Evolutionary conservation across 495 filamentous ascomycete species (phyloP).

Genomic region (Collariella sp.): DNA sequence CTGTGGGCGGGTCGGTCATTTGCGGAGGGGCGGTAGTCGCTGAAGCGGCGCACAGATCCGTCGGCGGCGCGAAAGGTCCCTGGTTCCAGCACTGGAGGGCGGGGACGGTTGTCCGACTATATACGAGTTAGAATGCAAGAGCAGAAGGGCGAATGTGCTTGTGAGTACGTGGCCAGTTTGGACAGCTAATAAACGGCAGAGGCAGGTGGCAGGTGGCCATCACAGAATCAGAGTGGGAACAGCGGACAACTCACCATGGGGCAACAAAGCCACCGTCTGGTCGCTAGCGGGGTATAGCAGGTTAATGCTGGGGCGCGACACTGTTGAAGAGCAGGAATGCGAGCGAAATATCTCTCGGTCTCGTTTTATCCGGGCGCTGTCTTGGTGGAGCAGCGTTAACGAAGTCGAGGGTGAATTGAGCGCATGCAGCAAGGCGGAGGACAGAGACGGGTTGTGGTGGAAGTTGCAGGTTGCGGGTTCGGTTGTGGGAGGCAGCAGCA

Average conservation of each 20-base stretch:
- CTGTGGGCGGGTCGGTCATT: conserved; percentile 32
- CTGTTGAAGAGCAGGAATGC: not conserved
- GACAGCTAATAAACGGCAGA: too few species aligned
- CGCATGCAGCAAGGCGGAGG: not conserved
- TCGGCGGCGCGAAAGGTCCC: conserved; percentile 36
- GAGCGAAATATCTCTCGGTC: not conserved
- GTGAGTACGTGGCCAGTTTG: not conserved
- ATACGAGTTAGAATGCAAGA: not conserved
- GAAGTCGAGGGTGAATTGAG: conserved; percentile 2
- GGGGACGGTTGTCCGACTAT: conserved; percentile 1
- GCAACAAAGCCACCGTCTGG: conserved; percentile 12
- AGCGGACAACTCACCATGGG: conserved; percentile 16
- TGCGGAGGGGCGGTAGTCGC: conserved; percentile 19
- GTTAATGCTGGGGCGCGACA: not conserved
- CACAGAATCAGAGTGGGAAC: not conserved
- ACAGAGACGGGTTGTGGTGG: not conserved
- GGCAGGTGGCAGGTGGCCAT: too few species aligned
- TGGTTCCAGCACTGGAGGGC: conserved; percentile 27
- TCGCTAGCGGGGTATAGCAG: not conserved
- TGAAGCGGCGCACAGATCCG: conserved; percentile 26
- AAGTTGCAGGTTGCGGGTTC: not conserved
- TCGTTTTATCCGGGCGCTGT: not conserved
- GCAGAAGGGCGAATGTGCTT: not conserved
- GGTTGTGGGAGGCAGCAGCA: too few species aligned
- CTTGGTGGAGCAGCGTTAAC: not conserved